phyloP scores from a whole-genome alignment of 2,329 filamentous ascomycete genomes.

The Orbilia blumenaviensis region DNA sequence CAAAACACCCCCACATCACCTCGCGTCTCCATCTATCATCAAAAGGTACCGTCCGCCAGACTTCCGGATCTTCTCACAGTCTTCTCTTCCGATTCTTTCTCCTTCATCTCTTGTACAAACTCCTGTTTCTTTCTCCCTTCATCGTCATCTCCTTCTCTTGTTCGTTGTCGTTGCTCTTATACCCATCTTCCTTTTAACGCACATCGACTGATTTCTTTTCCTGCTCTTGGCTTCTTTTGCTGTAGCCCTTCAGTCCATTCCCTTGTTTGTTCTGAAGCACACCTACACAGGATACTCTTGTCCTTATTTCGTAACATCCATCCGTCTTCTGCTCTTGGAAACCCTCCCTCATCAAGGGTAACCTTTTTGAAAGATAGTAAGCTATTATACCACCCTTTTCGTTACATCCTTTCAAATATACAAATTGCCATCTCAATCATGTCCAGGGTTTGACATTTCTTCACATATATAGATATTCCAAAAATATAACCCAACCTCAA shows the following conservation, averaged over 20 bases:
- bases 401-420: neutral
- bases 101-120: conserved; percentile 34
- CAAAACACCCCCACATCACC: neutral
- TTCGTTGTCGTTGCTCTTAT: neutral
- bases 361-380: conserved; percentile 49
- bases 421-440: neutral
- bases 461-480: neutral
- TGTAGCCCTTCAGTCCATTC: conserved; percentile 2
- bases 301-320: conserved; percentile 38
- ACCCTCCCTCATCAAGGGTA: conserved; percentile 54
- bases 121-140: conserved; percentile 1
- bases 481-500: neutral
- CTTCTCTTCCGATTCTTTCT: neutral
- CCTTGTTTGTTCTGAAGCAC: conserved; percentile 19
- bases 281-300: conserved; percentile 43
- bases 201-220: neutral
- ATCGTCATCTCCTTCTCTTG: conserved; percentile 4
- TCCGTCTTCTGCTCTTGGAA: conserved; percentile 44
- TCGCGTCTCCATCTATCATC: conserved; percentile 9
- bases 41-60: neutral
- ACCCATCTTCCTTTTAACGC: conserved; percentile 17
- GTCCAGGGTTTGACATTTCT: neutral
- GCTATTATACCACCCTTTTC: conserved; percentile 53
- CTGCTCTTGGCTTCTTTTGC: neutral
- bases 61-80: neutral